Percentiles rank a stretch among this genome's conserved stretches.
phyloP scores from a whole-genome alignment of 371 early-diverging fungal species.

The Syncephalastrum monosporum region DNA sequence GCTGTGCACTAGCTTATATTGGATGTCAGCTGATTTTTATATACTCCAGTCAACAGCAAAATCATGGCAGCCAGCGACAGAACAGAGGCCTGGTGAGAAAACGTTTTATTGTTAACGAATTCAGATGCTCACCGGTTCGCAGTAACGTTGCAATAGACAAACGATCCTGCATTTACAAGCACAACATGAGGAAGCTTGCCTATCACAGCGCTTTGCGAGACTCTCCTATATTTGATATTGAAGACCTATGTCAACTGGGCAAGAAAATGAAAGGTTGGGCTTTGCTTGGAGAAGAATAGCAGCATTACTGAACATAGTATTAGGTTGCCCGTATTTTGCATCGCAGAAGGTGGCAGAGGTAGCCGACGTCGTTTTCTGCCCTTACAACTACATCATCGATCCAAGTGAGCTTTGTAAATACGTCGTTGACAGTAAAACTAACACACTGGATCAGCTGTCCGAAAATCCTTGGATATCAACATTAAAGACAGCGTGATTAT shows the following conservation, averaged over 20 bases:
- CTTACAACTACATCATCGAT: slow-evolving; percentile 93
- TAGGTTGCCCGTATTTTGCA: slow-evolving; percentile 85
- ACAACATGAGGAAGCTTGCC: too few relatives aligned
- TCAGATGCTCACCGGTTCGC: too few relatives aligned
- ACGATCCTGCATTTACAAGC: too few relatives aligned
- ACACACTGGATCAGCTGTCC: slow-evolving; percentile 33
- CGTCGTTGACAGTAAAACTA: neutral
- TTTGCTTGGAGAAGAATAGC: too few relatives aligned
- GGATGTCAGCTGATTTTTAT: neutral
- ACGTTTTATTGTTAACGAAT: too few relatives aligned
- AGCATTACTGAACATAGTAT: neutral
- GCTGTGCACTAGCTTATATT: neutral
- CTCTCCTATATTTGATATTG: slow-evolving; percentile 57
- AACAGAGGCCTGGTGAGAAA: slow-evolving; percentile 47
- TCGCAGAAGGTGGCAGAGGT: slow-evolving; percentile 53
- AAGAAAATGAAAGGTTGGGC: slow-evolving; percentile 25
- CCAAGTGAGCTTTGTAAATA: slow-evolving; percentile 35
- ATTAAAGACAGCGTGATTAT: slow-evolving; percentile 72
- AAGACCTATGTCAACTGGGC: slow-evolving; percentile 64
- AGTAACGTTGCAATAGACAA: too few relatives aligned
- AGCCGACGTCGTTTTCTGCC: slow-evolving; percentile 86
- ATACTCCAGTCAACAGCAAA: slow-evolving; percentile 32
- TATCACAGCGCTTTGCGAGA: too few relatives aligned
- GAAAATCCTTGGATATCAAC: slow-evolving; percentile 59
- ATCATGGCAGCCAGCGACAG: slow-evolving; percentile 41